Conservation (phyloP, 169 alveolate genomes). For the Babesia bigemina region DNA sequence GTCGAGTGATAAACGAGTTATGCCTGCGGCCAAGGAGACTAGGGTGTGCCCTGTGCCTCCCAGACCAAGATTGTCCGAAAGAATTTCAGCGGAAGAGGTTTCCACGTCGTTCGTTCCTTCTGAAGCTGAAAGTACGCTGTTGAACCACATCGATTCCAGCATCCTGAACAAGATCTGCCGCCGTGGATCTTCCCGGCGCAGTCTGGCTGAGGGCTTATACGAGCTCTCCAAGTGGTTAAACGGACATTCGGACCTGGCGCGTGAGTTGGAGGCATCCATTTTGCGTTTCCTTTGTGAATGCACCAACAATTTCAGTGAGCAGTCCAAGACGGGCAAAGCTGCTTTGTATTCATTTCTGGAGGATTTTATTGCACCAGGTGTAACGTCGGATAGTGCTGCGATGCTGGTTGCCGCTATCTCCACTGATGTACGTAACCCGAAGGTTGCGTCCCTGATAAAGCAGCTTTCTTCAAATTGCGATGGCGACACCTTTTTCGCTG, state of each 20-base stretch:
- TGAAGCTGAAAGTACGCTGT: conserved; percentile 4
- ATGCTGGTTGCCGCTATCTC: background rate
- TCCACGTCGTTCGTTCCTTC: background rate
- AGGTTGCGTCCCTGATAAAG: background rate
- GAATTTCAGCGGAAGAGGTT: background rate
- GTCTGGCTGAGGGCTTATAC: conserved; percentile 31
- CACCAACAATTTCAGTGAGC: conserved; percentile 28
- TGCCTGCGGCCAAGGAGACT: background rate
- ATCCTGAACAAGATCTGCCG: conserved; percentile 20
- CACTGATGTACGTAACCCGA: conserved; percentile 4
- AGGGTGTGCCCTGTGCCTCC: background rate
- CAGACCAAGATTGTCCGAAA: background rate
- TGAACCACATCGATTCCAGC: conserved; percentile 1
- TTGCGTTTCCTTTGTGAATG: conserved; percentile 19
- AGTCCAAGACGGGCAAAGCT: conserved; percentile 8
- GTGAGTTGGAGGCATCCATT: background rate
- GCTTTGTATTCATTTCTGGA: conserved; percentile 25
- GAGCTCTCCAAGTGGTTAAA: conserved; percentile 32
- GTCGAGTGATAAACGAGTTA: background rate
- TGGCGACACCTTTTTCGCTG: background rate
- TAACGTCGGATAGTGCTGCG: background rate
- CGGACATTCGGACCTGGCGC: conserved; percentile 14
- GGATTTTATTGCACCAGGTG: background rate
- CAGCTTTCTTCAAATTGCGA: background rate
- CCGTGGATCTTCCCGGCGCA: conserved; percentile 19